phyloP scores from a whole-genome alignment of 2,329 filamentous ascomycete species.

The Neofusicoccum laricinum region DNA sequence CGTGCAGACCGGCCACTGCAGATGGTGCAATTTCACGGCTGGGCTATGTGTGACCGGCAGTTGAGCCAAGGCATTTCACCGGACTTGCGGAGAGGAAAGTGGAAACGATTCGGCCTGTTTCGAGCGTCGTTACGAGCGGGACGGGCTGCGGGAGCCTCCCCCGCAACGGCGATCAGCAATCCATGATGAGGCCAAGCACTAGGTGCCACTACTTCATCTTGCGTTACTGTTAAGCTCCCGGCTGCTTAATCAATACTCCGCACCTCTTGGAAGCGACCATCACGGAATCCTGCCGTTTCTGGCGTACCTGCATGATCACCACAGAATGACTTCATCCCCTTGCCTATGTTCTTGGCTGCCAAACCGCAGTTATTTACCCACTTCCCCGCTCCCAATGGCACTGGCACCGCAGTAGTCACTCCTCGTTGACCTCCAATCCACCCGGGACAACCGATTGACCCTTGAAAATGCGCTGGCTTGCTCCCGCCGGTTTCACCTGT shows the following conservation, averaged over 20 bases:
- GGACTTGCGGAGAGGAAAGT: not conserved
- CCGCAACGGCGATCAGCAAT: constrained; percentile 1
- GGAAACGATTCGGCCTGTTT: not conserved
- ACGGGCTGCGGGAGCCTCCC: not conserved
- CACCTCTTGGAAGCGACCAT: not conserved
- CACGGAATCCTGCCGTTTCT: constrained; percentile 1
- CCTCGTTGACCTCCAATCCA: not conserved
- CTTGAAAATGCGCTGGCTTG: not conserved
- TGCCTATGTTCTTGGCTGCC: not conserved
- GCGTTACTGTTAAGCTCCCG: not conserved
- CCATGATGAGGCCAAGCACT: constrained; percentile 9
- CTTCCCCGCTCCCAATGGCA: not conserved
- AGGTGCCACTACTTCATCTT: not conserved
- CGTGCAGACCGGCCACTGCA: constrained; percentile 6
- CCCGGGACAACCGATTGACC: not conserved
- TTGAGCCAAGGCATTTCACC: not conserved
- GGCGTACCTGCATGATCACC: constrained; percentile 7
- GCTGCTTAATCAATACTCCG: not conserved
- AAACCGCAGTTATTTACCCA: not conserved
- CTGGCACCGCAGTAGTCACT: not conserved
- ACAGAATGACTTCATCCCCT: constrained; percentile 7
- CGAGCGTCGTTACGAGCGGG: not conserved
- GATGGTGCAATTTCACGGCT: not conserved
- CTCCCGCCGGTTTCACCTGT: not conserved
- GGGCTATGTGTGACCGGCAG: not conserved